Evolutionary conservation across 148 eudicot species (phyloP), one percentile per base, ranked within the genome.

Genomic region (Heliosperma pusillum): DNA sequence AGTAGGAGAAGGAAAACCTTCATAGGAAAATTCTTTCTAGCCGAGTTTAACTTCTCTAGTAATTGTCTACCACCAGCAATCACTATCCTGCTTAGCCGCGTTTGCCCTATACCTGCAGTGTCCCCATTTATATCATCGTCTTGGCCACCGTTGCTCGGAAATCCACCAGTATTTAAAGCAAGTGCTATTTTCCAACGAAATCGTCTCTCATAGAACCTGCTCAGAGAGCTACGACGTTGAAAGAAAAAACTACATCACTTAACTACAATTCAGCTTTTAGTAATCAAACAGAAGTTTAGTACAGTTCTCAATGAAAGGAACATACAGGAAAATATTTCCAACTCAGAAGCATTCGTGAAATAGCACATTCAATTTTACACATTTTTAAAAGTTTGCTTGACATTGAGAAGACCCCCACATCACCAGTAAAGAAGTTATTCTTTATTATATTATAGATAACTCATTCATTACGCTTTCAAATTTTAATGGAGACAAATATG

Each of bases 1-100:
- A 94, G 78, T 71, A 94, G 83, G 10, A 94, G 78, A 62, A 94
- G 98, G 80, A 94, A 94, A 77, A 94, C 84, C 78, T 94, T 94
- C 97, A 90, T 86, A 24, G 98, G 97, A 30, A 94, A 87, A 82
- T 90, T 91, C 76, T 89, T 91, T 73, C 98, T 83, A 29, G 97
- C 91, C 0, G 95, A 79, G 77, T 91, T 91, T 33, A 94, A 78
- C 81, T 91, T 94, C 15, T 81, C 88, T 72, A 94, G 74, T 16
- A 94, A 85, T 82, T 89, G 88, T 72, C 84, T 88, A 27, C 93
- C 93, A 17, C 84, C 96, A 26, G 98, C 88, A 70, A 89, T 85
- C 5, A 84, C 89, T 74, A 95, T 89, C 78, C 98, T 85, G 67
- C 98, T 88, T 75, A 94, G 83, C 61, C 97, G 89, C 22, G 98